These are phyloP conservation scores for Myriosclerotinia scirpicola DNA, from an alignment of 2,329 filamentous ascomycete genomes.

Conservation along the genomic window DNA sequence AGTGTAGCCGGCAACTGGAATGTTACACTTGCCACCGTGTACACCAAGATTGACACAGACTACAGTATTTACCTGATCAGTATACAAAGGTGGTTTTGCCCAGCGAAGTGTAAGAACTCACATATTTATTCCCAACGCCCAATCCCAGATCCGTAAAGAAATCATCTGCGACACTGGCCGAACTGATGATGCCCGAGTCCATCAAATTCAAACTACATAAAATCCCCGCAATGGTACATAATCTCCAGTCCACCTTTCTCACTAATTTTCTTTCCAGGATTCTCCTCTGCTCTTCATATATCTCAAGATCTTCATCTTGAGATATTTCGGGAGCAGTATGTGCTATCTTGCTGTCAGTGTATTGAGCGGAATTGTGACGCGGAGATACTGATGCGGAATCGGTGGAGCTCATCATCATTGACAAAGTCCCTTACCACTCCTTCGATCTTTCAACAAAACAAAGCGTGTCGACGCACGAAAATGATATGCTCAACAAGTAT, in stretches of 20 bases:
- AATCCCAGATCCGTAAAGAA: conserved; percentile 55
- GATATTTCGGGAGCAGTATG: not conserved
- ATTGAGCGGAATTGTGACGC: not conserved
- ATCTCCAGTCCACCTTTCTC: conserved; percentile 63
- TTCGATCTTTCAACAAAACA: not conserved
- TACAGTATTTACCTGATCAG: conserved; percentile 21
- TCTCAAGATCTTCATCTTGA: conserved; percentile 3
- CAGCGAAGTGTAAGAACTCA: conserved; percentile 27
- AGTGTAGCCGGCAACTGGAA: conserved; percentile 70
- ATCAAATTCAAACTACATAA: conserved; percentile 68
- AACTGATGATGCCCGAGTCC: conserved; percentile 68
- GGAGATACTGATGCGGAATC: conserved; percentile 6
- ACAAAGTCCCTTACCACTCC: not conserved
- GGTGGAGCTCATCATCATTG: conserved; percentile 5
- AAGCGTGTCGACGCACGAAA: not conserved
- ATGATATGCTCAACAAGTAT: not conserved
- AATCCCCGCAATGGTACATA: conserved; percentile 71
- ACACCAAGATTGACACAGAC: conserved; percentile 71
- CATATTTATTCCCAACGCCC: conserved; percentile 60
- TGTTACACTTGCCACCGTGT: conserved; percentile 65
- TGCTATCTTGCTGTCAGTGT: not conserved
- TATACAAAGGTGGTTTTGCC: not conserved
- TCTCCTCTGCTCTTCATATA: not conserved
- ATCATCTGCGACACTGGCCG: conserved; percentile 61
- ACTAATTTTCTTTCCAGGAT: conserved; percentile 49